Percentiles rank a stretch among this genome's conserved stretches.
phyloP scores from a whole-genome alignment of 2,329 filamentous ascomycete species.

The Paramyrothecium sp. region DNA sequence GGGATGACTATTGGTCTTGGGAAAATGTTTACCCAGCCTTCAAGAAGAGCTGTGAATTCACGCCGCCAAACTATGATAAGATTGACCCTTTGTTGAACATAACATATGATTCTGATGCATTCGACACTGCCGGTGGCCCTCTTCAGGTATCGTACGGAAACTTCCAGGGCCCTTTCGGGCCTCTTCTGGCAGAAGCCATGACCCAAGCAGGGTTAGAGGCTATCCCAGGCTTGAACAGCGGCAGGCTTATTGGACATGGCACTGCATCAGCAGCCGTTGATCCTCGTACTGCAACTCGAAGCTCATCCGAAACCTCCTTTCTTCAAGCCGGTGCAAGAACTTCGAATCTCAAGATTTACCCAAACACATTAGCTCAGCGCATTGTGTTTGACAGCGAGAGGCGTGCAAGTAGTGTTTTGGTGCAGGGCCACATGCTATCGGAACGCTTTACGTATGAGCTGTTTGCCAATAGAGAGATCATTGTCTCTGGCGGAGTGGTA shows the following conservation, averaged over 20 bases:
- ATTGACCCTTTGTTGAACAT: background rate
- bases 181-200: background rate
- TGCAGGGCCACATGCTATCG: background rate
- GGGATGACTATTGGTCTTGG: background rate
- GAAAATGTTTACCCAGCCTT: conserved; percentile 1
- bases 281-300: background rate
- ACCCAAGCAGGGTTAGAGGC: background rate
- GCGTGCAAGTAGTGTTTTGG: background rate
- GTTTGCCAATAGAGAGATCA: background rate
- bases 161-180: background rate
- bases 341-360: background rate
- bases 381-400: background rate
- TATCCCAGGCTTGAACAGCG: background rate
- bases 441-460: background rate
- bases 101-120: background rate
- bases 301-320: background rate
- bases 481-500: background rate
- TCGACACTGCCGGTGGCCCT: background rate
- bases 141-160: background rate
- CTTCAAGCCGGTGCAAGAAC: background rate
- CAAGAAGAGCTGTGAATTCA: conserved; percentile 1
- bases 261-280: background rate
- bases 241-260: background rate
- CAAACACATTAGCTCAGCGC: background rate
- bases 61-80: background rate